Evolutionary conservation across 768 basidiomycete species (phyloP).

Genomic region (Candolleomyces efflorescens): DNA sequence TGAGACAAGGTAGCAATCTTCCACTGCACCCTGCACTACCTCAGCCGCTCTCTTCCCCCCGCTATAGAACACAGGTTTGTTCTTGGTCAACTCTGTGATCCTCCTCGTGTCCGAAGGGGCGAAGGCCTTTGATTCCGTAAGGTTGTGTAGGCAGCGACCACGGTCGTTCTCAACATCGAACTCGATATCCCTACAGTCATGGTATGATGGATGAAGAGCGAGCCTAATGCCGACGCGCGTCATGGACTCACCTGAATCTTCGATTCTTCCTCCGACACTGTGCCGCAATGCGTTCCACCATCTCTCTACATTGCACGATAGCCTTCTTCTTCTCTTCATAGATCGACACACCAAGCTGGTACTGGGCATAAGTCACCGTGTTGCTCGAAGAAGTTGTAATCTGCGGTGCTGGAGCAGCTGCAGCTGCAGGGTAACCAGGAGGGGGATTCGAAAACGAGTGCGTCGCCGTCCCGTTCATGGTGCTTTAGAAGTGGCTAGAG

Average conservation of each 20-base stretch:
- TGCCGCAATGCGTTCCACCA: conserved; percentile 39
- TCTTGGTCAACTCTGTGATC: conserved; percentile 45
- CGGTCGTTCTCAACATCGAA: conserved; percentile 57
- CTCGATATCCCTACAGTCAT: conserved; percentile 45
- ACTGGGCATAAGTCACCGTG: conserved; percentile 29
- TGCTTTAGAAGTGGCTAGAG: no score
- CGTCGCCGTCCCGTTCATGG: no score
- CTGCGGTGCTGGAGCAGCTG: neutral
- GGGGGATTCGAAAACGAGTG: no score
- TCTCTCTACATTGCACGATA: conserved; percentile 38
- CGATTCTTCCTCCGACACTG: conserved; percentile 45
- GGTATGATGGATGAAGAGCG: neutral
- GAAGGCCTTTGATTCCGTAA: conserved; percentile 16
- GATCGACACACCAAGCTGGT: conserved; percentile 32
- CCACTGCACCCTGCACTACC: conserved; percentile 44
- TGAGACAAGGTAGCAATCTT: conserved; percentile 53
- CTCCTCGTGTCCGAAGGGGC: conserved; percentile 25
- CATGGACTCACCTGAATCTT: conserved; percentile 40
- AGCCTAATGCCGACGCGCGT: neutral
- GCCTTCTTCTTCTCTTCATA: conserved; percentile 38
- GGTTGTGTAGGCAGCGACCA: conserved; percentile 38
- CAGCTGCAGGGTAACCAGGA: neutral
- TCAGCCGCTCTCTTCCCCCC: conserved; percentile 37
- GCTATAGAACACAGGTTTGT: conserved; percentile 41
- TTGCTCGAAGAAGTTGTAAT: conserved; percentile 22